Evolutionary conservation across 2,329 filamentous ascomycete genomes (phyloP).

Genomic region (Beauveria pseudobassiana): DNA sequence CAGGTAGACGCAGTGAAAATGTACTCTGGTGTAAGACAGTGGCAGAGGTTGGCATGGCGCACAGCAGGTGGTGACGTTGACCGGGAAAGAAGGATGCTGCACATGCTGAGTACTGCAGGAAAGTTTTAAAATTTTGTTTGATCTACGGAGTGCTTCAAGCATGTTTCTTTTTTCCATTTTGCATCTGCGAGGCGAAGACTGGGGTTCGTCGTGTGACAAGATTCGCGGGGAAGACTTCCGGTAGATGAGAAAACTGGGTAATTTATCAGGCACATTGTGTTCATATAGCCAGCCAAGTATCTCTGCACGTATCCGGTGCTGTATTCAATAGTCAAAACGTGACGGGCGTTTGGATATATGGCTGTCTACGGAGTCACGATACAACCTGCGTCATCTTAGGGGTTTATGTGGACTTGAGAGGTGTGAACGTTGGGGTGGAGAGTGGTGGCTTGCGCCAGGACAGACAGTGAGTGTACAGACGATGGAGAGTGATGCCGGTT

Average conservation of each 20-base stretch:
- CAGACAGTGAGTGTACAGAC: too few relatives aligned
- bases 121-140: background rate
- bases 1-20: background rate
- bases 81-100: background rate
- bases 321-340: too few relatives aligned
- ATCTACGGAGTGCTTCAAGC: background rate
- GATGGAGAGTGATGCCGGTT: too few relatives aligned
- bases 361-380: too few relatives aligned
- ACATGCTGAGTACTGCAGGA: background rate
- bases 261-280: too few relatives aligned
- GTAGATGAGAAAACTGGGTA: background rate
- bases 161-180: background rate
- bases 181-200: background rate
- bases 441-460: too few relatives aligned
- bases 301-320: too few relatives aligned
- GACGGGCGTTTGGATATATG: too few relatives aligned
- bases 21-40: background rate
- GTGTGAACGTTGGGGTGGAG: too few relatives aligned
- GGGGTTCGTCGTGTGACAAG: background rate
- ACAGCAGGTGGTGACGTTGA: background rate
- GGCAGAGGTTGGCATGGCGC: background rate
- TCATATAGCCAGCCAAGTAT: too few relatives aligned
- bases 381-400: too few relatives aligned
- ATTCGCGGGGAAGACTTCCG: background rate
- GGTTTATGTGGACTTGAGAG: too few relatives aligned